These are phyloP conservation scores for Fusarium odoratissimum DNA, from an alignment of 2,329 filamentous ascomycete genomes.

Conservation along the genomic window DNA sequence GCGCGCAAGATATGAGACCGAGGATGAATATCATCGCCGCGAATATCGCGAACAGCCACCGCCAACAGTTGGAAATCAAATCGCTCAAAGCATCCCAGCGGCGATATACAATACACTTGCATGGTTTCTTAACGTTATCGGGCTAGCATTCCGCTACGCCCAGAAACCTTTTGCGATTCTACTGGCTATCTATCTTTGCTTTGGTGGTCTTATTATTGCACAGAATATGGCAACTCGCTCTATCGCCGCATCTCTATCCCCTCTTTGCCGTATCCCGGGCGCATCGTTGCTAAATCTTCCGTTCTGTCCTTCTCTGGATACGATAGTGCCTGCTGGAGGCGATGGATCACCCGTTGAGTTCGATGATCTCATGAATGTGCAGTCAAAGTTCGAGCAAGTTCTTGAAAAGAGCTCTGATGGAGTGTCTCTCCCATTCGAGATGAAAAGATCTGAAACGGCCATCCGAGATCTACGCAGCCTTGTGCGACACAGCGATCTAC, in stretches of 20 bases:
- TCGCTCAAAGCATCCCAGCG: constrained; percentile 52
- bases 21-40: constrained; percentile 29
- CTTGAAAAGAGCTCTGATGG: constrained; percentile 74
- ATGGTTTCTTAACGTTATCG: constrained; percentile 68
- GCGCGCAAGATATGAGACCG: constrained; percentile 25
- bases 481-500: constrained; percentile 76
- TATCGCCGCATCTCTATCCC: constrained; percentile 71
- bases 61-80: constrained; percentile 44
- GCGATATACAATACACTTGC: constrained; percentile 54
- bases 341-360: constrained; percentile 68
- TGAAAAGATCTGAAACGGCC: constrained; percentile 80
- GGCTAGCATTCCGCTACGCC: constrained; percentile 68
- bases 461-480: constrained; percentile 80
- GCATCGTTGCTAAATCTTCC: constrained; percentile 69
- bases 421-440: constrained; percentile 77
- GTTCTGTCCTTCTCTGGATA: constrained; percentile 64
- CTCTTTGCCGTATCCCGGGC: constrained; percentile 77
- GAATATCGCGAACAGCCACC: constrained; percentile 16
- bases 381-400: constrained; percentile 81
- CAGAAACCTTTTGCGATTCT: constrained; percentile 73
- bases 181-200: constrained; percentile 70
- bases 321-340: constrained; percentile 40
- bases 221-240: constrained; percentile 72
- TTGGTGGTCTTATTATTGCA: constrained; percentile 68
- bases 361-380: constrained; percentile 78